Evolutionary conservation across 2,329 filamentous ascomycete genomes (phyloP).

Genomic region (Pseudogymnoascus sp.): DNA sequence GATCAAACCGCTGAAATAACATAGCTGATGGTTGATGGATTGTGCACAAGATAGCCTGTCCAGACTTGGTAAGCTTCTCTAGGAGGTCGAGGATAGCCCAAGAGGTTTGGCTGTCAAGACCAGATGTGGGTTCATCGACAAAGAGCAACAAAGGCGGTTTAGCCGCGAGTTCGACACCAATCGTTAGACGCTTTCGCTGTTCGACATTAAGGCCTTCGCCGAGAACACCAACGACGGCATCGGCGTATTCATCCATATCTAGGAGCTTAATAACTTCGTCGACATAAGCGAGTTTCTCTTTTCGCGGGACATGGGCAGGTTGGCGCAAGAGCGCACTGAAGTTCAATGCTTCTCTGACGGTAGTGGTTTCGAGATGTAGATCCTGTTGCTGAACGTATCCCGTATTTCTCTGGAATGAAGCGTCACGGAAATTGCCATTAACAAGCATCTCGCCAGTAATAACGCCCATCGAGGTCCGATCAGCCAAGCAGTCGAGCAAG

Average conservation of each 20-base stretch:
- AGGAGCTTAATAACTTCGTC: constrained; percentile 63
- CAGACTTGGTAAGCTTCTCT: constrained; percentile 49
- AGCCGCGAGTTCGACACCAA: constrained; percentile 51
- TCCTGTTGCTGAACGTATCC: constrained; percentile 91
- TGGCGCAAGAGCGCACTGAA: constrained; percentile 85
- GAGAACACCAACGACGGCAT: constrained; percentile 57
- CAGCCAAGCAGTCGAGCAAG: constrained; percentile 74
- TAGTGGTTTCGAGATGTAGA: constrained; percentile 73
- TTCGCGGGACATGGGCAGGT: constrained; percentile 59
- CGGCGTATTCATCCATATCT: constrained; percentile 59
- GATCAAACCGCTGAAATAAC: constrained; percentile 50
- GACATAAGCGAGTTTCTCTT: constrained; percentile 80
- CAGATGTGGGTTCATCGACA: constrained; percentile 54
- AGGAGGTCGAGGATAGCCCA: constrained; percentile 58
- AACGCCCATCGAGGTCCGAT: constrained; percentile 80
- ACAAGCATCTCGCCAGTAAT: constrained; percentile 75
- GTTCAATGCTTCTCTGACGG: constrained; percentile 78
- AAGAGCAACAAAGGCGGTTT: constrained; percentile 53
- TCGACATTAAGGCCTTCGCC: constrained; percentile 55
- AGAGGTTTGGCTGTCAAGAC: constrained; percentile 56
- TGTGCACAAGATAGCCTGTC: constrained; percentile 47
- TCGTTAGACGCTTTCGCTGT: constrained; percentile 54
- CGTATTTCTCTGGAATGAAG: constrained; percentile 66
- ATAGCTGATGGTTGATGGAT: constrained; percentile 49
- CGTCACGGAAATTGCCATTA: constrained; percentile 59